A percentile compares a stretch with the other conserved stretches of the same genome.
Conservation (phyloP, 2,329 filamentous ascomycete species). For the Erysiphe pulchra region DNA sequence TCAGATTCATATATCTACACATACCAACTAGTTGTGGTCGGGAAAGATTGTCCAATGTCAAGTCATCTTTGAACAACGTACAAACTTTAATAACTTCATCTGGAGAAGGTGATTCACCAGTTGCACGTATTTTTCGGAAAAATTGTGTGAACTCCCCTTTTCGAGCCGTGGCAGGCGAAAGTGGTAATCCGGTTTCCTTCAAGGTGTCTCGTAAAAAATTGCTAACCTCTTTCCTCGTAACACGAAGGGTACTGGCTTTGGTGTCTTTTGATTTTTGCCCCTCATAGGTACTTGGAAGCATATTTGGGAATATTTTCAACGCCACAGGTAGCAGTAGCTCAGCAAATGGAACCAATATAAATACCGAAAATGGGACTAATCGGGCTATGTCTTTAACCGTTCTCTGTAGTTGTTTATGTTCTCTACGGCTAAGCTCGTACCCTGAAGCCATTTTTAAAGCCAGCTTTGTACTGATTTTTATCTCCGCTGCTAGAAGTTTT, state of each 20-base stretch:
- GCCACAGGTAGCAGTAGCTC: conserved; percentile 80
- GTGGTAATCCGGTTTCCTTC: conserved; percentile 73
- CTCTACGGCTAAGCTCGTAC: conserved; percentile 83
- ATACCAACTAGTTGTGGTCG: conserved; percentile 89
- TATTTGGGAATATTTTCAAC: conserved; percentile 84
- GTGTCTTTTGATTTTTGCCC: conserved; percentile 71
- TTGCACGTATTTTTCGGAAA: conserved; percentile 85
- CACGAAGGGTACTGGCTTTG: conserved; percentile 58
- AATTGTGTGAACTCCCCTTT: conserved; percentile 89
- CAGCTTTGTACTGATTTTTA: conserved; percentile 74
- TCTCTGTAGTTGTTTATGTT: conserved; percentile 74
- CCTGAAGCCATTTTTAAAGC: conserved; percentile 94
- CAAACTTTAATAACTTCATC: conserved; percentile 95
- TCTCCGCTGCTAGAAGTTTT: conserved; percentile 75
- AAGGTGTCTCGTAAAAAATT: conserved; percentile 70
- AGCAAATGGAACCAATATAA: conserved; percentile 88
- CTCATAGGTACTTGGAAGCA: conserved; percentile 93
- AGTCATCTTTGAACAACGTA: conserved; percentile 94
- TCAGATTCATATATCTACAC: conserved; percentile 95
- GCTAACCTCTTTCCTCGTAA: conserved; percentile 83
- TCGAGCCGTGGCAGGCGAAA: conserved; percentile 62
- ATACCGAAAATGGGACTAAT: conserved; percentile 85
- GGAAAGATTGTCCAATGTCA: conserved; percentile 91
- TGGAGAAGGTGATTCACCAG: conserved; percentile 66
- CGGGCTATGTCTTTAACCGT: conserved; percentile 86